phyloP scores from a whole-genome alignment of 2,329 filamentous ascomycete species.

The Verticillium nubilum region DNA sequence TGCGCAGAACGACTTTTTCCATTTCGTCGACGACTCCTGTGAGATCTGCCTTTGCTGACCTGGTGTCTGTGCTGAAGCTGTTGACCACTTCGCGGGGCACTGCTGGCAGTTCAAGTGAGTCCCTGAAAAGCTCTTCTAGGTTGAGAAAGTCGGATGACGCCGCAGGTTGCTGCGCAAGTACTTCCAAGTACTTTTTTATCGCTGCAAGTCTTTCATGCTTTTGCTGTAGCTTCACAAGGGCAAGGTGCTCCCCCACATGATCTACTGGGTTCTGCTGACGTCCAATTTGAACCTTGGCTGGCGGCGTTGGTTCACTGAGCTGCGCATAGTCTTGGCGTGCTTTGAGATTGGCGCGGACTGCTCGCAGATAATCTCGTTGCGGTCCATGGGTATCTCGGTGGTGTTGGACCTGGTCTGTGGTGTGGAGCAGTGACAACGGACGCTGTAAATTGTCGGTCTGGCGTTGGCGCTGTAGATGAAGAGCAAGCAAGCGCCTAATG shows the following conservation, averaged over 20 bases:
- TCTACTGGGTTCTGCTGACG: constrained; percentile 11
- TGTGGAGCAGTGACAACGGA: constrained; percentile 43
- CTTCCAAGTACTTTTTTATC: constrained; percentile 45
- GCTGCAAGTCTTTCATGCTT: constrained; percentile 45
- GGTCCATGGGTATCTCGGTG: not conserved
- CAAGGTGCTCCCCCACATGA: constrained; percentile 43
- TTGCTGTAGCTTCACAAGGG: constrained; percentile 43
- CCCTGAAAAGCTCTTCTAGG: constrained; percentile 39
- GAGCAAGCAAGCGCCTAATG: constrained; percentile 49
- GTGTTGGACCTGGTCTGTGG: constrained; percentile 24
- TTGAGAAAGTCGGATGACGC: constrained; percentile 45
- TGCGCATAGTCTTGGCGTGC: constrained; percentile 43
- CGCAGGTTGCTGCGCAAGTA: constrained; percentile 45
- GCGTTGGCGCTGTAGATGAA: constrained; percentile 37
- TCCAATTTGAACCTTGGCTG: constrained; percentile 8
- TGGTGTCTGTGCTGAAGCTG: constrained; percentile 38
- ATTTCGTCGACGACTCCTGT: constrained; percentile 43
- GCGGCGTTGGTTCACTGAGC: constrained; percentile 17
- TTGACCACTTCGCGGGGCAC: constrained; percentile 48
- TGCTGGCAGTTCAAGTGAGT: constrained; percentile 36
- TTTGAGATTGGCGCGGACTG: constrained; percentile 44
- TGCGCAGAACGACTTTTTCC: constrained; percentile 52
- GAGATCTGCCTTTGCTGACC: constrained; percentile 33
- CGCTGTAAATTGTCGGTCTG: not conserved
- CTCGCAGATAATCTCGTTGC: constrained; percentile 50